Evolutionary conservation across 2,329 filamentous ascomycete species (phyloP).

Genomic region (Aspergillus ruber): DNA sequence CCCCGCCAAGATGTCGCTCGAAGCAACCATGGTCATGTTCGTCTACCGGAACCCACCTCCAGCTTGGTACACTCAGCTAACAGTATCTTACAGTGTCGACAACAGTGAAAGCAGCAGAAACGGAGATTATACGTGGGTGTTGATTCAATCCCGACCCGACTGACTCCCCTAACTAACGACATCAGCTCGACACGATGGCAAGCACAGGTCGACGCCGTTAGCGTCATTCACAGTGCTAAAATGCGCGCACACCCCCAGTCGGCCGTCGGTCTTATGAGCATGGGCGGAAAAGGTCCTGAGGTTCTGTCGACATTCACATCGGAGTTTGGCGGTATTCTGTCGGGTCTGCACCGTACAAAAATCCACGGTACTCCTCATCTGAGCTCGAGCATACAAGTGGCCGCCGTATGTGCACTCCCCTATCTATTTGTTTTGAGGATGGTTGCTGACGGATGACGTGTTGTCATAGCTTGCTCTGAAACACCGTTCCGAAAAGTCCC

Average conservation of each 20-base stretch:
- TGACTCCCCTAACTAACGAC: constrained; percentile 13
- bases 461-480: constrained; percentile 75
- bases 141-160: constrained; percentile 4
- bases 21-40: constrained; percentile 95
- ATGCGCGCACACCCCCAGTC: constrained; percentile 94
- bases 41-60: constrained; percentile 13
- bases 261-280: constrained; percentile 95
- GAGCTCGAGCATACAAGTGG: constrained; percentile 90
- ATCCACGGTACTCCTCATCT: constrained; percentile 85
- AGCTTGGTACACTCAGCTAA: constrained; percentile 14
- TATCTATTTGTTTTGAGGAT: not conserved
- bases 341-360: constrained; percentile 87
- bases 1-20: constrained; percentile 79
- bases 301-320: constrained; percentile 94
- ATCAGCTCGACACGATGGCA: constrained; percentile 88
- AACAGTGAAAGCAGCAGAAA: constrained; percentile 99
- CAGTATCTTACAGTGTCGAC: constrained; percentile 60
- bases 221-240: constrained; percentile 91
- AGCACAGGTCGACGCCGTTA: constrained; percentile 90
- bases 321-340: constrained; percentile 91
- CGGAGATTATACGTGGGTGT: constrained; percentile 67
- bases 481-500: constrained; percentile 95
- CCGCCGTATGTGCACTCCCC: constrained; percentile 59
- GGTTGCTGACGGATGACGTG: constrained; percentile 6
- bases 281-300: constrained; percentile 96